Evolutionary conservation across 176 grass and related monocot species (phyloP), one percentile per base, ranked within the genome.

Genomic region (Sorghum bicolor): DNA sequence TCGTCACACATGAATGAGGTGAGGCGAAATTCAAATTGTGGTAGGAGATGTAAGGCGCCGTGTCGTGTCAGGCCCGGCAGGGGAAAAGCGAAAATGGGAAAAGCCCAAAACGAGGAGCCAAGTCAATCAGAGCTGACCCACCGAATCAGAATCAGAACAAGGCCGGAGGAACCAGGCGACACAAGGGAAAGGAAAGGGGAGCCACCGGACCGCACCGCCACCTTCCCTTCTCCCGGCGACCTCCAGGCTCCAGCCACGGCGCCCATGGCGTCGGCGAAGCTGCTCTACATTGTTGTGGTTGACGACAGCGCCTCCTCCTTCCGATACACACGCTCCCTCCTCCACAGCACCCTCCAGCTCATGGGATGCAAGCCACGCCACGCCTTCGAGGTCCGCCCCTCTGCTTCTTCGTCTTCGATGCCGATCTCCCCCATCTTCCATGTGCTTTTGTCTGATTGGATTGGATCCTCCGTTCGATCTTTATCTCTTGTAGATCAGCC

Each of bases 331-430:
- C 90, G 95, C 40, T 82, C 95, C 45, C 88, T 97, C 78, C 84
- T 97, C 25, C 95, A 94, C 82, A 89, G 86, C 84, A 94, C 92
- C 26, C 86, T 97, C 14, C 95, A 94, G 80, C 86, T 97, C 67
- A 97, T 97, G 92, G 95, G 95, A 68, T 97, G 95, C 84, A 94
- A 94, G 88, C 88, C 95, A 1, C 90, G 95, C 29, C 92, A 97
- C 62, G 92, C 95, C 10, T 94, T 93, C 81, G 93, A 97, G 95
- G 95, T 97, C 39, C 10, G 28, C 5, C 52, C 52, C 15, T 6
- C 52, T 24, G 20, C 25, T 38, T 31, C 32, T 22, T n/a, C 40
- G 26, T 22, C 33, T 28, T 11, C 39, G 26, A 28, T 30, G 17
- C 6, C 29, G 28, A 50, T 53, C 45, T 16, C 45, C 2, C 45